These are phyloP conservation scores for Biscogniauxia sp. DNA, from an alignment of 2,329 filamentous ascomycete species.

Conservation along the genomic window DNA sequence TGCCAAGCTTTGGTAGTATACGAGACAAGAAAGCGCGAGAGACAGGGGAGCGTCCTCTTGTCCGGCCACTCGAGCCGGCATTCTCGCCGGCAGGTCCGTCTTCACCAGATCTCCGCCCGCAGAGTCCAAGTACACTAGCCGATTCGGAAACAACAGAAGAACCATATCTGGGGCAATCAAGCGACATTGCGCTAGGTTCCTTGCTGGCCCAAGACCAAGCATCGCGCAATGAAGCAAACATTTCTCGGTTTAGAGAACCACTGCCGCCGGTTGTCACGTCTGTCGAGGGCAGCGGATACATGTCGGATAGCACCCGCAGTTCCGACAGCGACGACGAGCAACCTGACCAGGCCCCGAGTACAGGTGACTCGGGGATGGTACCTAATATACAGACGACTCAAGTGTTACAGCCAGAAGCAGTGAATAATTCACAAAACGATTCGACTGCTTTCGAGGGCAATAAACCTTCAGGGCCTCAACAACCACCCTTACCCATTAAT, in stretches of 20 bases:
- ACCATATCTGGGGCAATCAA: slow-evolving; percentile 49
- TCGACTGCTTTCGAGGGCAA: slow-evolving; percentile 12
- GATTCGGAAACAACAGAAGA: slow-evolving; percentile 32
- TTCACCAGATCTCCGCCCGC: slow-evolving; percentile 28
- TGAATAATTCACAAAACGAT: slow-evolving; percentile 12
- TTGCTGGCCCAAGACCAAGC: slow-evolving; percentile 54
- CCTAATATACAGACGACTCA: slow-evolving; percentile 22
- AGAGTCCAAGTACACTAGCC: slow-evolving; percentile 21
- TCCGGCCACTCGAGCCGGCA: slow-evolving; percentile 48
- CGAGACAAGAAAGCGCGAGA: slow-evolving; percentile 59
- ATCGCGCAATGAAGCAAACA: slow-evolving; percentile 53
- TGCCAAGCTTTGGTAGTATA: slow-evolving; percentile 75
- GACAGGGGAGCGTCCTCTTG: slow-evolving; percentile 54
- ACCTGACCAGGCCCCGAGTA: slow-evolving; percentile 11
- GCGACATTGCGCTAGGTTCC: slow-evolving; percentile 57
- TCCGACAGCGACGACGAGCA: slow-evolving; percentile 40
- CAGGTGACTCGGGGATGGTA: slow-evolving; percentile 16
- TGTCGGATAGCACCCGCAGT: slow-evolving; percentile 54
- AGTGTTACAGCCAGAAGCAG: slow-evolving; percentile 19
- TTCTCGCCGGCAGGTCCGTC: slow-evolving; percentile 27
- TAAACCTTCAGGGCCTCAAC: slow-evolving; percentile 2
- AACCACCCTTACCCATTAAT: slow-evolving; percentile 1
- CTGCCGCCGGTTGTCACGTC: slow-evolving; percentile 69
- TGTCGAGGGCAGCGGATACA: slow-evolving; percentile 63
- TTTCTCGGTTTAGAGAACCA: slow-evolving; percentile 59